Evolutionary conservation across 495 filamentous ascomycete species (phyloP).

Genomic region (Aspergillus nidulans): DNA sequence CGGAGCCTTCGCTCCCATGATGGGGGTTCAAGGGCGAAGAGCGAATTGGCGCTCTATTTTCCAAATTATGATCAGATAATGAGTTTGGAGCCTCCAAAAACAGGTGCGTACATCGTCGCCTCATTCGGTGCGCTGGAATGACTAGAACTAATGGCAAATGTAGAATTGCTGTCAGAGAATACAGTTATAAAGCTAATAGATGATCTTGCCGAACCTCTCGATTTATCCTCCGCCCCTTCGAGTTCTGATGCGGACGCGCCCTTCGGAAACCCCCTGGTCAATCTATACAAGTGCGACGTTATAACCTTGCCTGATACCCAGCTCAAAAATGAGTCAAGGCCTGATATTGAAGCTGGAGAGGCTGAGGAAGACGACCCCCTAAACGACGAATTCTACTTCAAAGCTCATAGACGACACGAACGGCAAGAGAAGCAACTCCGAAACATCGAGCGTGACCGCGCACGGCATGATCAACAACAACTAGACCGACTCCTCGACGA

Average conservation of each 20-base stretch:
- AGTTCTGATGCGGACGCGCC: slow-evolving; percentile 21
- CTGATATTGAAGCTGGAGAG: background rate
- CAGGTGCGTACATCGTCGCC: slow-evolving; percentile 51
- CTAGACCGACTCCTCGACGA: slow-evolving; percentile 82
- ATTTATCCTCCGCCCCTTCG: slow-evolving; percentile 10
- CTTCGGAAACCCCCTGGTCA: slow-evolving; percentile 40
- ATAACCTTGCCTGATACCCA: slow-evolving; percentile 23
- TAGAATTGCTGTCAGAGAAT: slow-evolving; percentile 41
- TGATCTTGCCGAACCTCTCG: slow-evolving; percentile 34
- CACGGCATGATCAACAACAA: slow-evolving; percentile 87
- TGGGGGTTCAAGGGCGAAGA: slow-evolving; percentile 63
- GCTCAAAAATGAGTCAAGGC: background rate
- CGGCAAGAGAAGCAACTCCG: slow-evolving; percentile 88
- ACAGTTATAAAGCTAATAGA: slow-evolving; percentile 45
- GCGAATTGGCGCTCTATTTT: slow-evolving; percentile 83
- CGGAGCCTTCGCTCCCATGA: slow-evolving; percentile 49
- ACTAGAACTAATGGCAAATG: background rate
- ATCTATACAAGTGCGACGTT: slow-evolving; percentile 32
- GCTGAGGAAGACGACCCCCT: slow-evolving; percentile 71
- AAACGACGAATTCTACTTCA: slow-evolving; percentile 60
- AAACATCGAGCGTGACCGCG: slow-evolving; percentile 87
- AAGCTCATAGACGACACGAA: slow-evolving; percentile 71
- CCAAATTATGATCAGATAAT: slow-evolving; percentile 88
- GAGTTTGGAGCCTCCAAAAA: slow-evolving; percentile 70
- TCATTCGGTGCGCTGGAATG: background rate